Evolutionary conservation across 2,329 filamentous ascomycete genomes (phyloP).

Genomic region (Fusarium sp.): DNA sequence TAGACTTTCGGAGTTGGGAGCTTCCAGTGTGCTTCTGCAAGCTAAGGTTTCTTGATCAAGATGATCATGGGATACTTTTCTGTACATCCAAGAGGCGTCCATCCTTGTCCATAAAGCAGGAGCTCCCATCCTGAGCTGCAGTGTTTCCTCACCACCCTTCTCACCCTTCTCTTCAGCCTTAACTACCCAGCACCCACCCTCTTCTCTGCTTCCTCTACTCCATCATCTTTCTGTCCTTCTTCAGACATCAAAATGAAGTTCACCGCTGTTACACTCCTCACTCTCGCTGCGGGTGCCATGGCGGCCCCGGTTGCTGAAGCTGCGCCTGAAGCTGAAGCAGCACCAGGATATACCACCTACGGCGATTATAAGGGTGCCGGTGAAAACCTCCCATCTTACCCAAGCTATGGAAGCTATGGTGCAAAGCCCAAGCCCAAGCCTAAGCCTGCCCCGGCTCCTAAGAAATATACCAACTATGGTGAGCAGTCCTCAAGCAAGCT

Average conservation of each 20-base stretch:
- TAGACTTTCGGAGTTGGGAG: neutral
- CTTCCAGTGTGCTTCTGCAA: neutral
- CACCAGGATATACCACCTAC: neutral
- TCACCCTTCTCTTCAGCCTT: slow-evolving; percentile 1
- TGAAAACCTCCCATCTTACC: neutral
- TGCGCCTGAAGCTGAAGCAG: slow-evolving; percentile 19
- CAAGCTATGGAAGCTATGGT: neutral
- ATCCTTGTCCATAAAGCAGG: slow-evolving; percentile 27
- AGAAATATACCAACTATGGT: slow-evolving; percentile 21
- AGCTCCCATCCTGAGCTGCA: neutral
- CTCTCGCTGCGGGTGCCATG: slow-evolving; percentile 39
- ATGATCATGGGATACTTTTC: neutral
- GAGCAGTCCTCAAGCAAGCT: neutral
- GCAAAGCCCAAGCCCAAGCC: slow-evolving; percentile 6
- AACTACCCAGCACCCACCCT: neutral
- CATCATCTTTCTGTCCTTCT: neutral
- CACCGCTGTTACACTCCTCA: slow-evolving; percentile 39
- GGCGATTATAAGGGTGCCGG: neutral
- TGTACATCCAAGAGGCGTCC: neutral
- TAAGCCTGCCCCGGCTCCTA: slow-evolving; percentile 1
- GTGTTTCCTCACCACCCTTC: slow-evolving; percentile 1
- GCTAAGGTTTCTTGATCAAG: neutral
- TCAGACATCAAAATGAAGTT: slow-evolving; percentile 46
- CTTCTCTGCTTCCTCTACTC: neutral
- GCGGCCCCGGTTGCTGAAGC: slow-evolving; percentile 40